These are phyloP conservation scores for Nepenthes alata DNA, from an alignment of 179 eudicot species.

Conservation along the genomic window DNA sequence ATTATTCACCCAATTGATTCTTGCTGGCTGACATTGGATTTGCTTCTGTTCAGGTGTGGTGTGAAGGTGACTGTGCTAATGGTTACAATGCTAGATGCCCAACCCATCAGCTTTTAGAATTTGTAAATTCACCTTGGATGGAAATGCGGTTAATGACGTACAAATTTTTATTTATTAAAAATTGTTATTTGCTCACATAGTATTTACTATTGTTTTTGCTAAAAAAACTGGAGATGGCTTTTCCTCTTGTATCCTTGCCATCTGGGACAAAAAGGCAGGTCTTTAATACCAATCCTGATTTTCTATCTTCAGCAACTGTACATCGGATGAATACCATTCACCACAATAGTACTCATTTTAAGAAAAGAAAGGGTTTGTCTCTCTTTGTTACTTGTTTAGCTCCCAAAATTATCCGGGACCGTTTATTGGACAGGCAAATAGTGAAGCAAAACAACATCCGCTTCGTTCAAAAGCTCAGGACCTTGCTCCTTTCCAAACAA, in stretches of 20 bases:
- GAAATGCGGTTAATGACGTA: too few species aligned
- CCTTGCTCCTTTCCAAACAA: conserved; percentile 75
- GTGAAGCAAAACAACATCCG: conserved; percentile 66
- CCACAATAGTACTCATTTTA: background rate
- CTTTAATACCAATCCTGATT: background rate
- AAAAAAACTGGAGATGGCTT: background rate
- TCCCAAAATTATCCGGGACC: conserved; percentile 54
- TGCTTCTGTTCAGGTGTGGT: too few species aligned
- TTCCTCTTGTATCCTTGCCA: background rate
- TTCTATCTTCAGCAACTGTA: background rate
- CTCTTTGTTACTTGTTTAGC: conserved; percentile 32
- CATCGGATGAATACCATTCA: background rate
- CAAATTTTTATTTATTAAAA: too few species aligned
- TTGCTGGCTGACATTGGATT: too few species aligned
- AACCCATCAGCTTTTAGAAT: too few species aligned
- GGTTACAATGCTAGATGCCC: too few species aligned
- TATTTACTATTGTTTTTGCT: background rate
- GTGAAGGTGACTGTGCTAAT: too few species aligned
- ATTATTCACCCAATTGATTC: too few species aligned
- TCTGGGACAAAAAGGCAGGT: background rate
- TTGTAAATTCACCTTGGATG: too few species aligned
- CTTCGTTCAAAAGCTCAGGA: conserved; percentile 75
- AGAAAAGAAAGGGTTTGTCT: conserved; percentile 16
- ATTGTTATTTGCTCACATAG: too few species aligned
- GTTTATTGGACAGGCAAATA: conserved; percentile 63